A percentile compares a stretch with the other conserved stretches of the same genome.
Conservation (phyloP, 1,284 basidiomycete species). For the Agroathelia rolfsii region DNA sequence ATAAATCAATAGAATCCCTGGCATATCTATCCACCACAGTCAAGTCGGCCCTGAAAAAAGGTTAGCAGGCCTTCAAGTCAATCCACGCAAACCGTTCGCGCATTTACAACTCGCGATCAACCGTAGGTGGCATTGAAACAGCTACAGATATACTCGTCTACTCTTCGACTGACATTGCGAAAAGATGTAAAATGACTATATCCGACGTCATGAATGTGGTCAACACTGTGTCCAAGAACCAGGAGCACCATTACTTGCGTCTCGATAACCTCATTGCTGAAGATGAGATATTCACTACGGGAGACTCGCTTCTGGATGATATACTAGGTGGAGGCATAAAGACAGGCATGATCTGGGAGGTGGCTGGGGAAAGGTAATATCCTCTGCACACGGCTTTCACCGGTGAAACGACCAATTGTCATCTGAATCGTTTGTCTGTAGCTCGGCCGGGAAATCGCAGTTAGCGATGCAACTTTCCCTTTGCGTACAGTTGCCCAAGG, state of each 20-base stretch:
- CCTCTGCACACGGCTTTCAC: slow-evolving; percentile 3
- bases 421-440: slow-evolving; percentile 21
- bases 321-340: slow-evolving; percentile 67
- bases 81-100: no score
- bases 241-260: slow-evolving; percentile 22
- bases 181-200: slow-evolving; percentile 39
- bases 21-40: no score
- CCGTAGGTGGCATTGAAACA: slow-evolving; percentile 37
- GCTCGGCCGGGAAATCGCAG: slow-evolving; percentile 84
- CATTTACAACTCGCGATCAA: no score
- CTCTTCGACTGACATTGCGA: slow-evolving; percentile 38
- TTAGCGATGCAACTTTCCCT: slow-evolving; percentile 73
- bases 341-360: slow-evolving; percentile 73
- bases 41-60: no score
- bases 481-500: slow-evolving; percentile 56
- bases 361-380: slow-evolving; percentile 76
- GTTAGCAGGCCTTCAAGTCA: no score
- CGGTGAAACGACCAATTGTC: slow-evolving; percentile 5
- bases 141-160: slow-evolving; percentile 41
- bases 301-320: slow-evolving; percentile 56
- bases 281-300: slow-evolving; percentile 52
- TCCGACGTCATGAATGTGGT: slow-evolving; percentile 40
- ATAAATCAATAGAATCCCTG: no score
- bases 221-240: slow-evolving; percentile 32
- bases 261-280: slow-evolving; percentile 29